Percentiles rank a stretch among this genome's conserved stretches.
Evolutionary conservation across 306 rosid species (phyloP).

Genomic region (Pterocarpus macrocarpus): DNA sequence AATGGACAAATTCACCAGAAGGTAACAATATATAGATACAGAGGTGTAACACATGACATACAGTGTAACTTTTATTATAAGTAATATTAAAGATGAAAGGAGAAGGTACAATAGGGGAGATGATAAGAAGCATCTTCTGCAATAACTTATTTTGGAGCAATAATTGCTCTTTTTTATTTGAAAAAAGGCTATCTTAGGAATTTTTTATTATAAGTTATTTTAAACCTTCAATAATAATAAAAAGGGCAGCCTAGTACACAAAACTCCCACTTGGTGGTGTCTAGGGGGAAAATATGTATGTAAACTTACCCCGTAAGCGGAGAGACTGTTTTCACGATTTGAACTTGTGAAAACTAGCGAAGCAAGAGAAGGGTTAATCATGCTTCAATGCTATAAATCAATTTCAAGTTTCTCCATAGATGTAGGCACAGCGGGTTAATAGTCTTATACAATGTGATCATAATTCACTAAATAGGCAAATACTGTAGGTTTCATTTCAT

Average conservation of each 20-base stretch:
- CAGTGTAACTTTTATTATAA: background rate
- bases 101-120: conserved; percentile 28
- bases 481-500: conserved; percentile 31
- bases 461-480: conserved; percentile 29
- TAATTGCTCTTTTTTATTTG: too few species aligned
- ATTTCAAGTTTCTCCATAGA: conserved; percentile 30
- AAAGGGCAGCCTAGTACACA: too few species aligned
- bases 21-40: background rate
- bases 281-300: too few species aligned
- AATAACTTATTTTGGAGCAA: background rate
- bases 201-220: background rate
- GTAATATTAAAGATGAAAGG: background rate
- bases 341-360: background rate
- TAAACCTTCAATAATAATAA: background rate
- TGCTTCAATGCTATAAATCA: conserved; percentile 35
- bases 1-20: conserved; percentile 30
- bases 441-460: conserved; percentile 23
- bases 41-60: background rate
- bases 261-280: too few species aligned
- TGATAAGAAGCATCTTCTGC: background rate
- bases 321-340: too few species aligned
- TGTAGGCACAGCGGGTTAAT: background rate
- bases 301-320: too few species aligned
- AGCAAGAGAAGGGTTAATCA: conserved; percentile 24
- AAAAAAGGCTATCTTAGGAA: background rate